Evolutionary conservation across 176 grass and related monocot genomes (phyloP).

Genomic region (Musa acuminata): DNA sequence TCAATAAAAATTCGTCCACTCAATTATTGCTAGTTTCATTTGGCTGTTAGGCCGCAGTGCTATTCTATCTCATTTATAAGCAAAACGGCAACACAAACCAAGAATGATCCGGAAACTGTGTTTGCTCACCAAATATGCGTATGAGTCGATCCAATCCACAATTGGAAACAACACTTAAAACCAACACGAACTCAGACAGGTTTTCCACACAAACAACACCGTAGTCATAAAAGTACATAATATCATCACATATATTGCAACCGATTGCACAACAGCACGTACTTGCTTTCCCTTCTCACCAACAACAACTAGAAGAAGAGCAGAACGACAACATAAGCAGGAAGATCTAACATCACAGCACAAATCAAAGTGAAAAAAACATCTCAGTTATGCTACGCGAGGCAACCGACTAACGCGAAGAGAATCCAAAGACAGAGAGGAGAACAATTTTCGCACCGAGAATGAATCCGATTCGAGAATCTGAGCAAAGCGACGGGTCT

Average conservation of each 20-base stretch:
- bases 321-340: no score
- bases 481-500: not conserved
- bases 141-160: not conserved
- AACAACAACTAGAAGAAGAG: no score
- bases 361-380: not conserved
- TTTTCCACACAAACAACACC: no score
- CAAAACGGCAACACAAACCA: not conserved
- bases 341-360: not conserved
- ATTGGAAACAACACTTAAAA: no score
- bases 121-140: not conserved
- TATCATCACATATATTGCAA: no score
- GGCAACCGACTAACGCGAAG: not conserved
- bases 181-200: no score
- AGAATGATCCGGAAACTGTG: not conserved
- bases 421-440: not conserved
- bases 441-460: not conserved
- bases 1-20: not conserved
- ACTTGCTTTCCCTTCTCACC: no score
- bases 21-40: not conserved
- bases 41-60: not conserved
- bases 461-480: not conserved
- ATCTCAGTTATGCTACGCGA: not conserved
- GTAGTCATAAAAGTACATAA: no score
- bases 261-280: no score
- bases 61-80: not conserved